Percentiles rank a stretch among this genome's conserved stretches.
Evolutionary conservation across 768 basidiomycete species (phyloP).

Genomic region (Macrolepiota dolichaula): DNA sequence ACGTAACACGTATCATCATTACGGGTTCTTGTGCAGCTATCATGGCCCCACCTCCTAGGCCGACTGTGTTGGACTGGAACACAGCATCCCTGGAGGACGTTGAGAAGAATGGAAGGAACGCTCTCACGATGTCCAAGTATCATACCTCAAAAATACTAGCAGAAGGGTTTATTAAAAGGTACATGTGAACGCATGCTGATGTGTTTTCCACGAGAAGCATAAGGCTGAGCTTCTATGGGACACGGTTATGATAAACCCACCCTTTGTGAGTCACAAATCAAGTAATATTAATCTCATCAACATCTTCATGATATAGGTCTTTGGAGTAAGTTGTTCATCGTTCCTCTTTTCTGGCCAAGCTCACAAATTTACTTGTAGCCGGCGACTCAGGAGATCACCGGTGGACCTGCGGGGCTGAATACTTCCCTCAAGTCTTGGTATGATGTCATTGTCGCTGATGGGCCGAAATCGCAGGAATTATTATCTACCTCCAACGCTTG

Average conservation of each 20-base stretch:
- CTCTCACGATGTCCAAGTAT: slow-evolving; percentile 42
- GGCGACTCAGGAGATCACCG: slow-evolving; percentile 35
- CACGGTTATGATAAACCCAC: slow-evolving; percentile 50
- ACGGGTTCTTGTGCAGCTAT: slow-evolving; percentile 62
- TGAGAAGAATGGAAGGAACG: slow-evolving; percentile 45
- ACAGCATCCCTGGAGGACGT: slow-evolving; percentile 39
- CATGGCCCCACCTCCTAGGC: slow-evolving; percentile 20
- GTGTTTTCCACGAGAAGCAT: slow-evolving; percentile 34
- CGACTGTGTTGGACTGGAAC: slow-evolving; percentile 58
- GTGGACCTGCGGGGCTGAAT: slow-evolving; percentile 31
- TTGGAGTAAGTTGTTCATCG: slow-evolving; percentile 21
- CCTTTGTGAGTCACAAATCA: slow-evolving; percentile 33
- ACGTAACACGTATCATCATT: slow-evolving; percentile 65
- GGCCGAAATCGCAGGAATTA: slow-evolving; percentile 17
- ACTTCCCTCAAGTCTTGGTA: slow-evolving; percentile 31
- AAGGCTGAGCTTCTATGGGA: slow-evolving; percentile 46
- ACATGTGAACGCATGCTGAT: not conserved
- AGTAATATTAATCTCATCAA: not conserved
- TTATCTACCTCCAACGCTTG: slow-evolving; percentile 24
- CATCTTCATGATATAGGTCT: slow-evolving; percentile 18
- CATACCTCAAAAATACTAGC: slow-evolving; percentile 62
- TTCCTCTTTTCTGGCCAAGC: not conserved
- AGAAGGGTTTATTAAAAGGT: slow-evolving; percentile 40
- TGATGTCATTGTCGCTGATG: slow-evolving; percentile 20
- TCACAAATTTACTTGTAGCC: slow-evolving; percentile 27